Evolutionary conservation across 2,329 filamentous ascomycete genomes (phyloP), one percentile per base, ranked within the genome.

Genomic region (Metarhizium sp.): DNA sequence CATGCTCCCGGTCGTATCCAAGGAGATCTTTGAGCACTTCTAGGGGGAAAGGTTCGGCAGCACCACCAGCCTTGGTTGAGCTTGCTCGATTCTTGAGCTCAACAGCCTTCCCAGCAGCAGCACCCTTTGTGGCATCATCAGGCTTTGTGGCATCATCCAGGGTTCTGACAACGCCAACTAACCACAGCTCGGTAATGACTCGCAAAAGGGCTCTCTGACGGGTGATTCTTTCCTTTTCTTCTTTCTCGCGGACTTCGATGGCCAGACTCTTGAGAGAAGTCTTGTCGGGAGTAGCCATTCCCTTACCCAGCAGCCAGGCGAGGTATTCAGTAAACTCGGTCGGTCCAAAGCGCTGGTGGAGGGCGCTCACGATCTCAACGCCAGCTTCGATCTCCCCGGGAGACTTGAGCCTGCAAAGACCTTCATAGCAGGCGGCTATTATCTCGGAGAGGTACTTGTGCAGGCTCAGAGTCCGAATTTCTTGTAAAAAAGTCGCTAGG

Each of bases 401-500:
- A 1, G 87, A 86, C 73, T 96, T 96, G 65, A 97, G 82, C 70
- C 87, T 92, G 74, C 88, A 95, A 6, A 97, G 80, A 8, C 92
- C 92, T 72, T 97, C 92, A 69, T 92, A 96, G 75, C 90, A 95
- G 58, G 92, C 92, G 25, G 92, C 92, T 64, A 96, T 91, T 62
- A 97, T 95, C 73, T 97, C 92, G 62, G 92, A 96, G 16, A 97
- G 84, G 72, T 97, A 97, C 70, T 96, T 96, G 78, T 92, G 90
- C 52, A 97, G 80, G 62, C 92, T 96, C 32, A 97, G 79, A 30
- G 90, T 88, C 64, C 88, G 86, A 64, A 96, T 92, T 68, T 97
- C 92, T 69, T 92, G 85, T 50, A 96, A 75, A 72, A 97, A 95
- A 57, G 90, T 94, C 61, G 82, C 78, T 54, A 92, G 84, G 55